Evolutionary conservation across 2,329 filamentous ascomycete genomes (phyloP).

Genomic region (Epichloe gansuensis): DNA sequence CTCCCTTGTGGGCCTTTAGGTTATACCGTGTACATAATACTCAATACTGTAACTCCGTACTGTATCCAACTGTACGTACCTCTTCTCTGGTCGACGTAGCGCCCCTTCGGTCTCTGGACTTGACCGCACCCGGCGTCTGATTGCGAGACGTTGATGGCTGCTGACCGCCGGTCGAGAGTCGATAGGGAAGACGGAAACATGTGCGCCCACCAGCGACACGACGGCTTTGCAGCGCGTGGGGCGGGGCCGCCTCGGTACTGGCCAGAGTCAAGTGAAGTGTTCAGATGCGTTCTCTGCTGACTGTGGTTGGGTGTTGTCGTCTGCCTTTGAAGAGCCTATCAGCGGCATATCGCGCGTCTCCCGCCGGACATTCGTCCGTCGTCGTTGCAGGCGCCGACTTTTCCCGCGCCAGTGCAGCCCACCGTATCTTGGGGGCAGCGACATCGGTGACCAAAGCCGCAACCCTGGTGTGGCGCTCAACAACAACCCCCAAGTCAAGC

Average conservation of each 20-base stretch:
- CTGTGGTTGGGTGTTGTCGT: background rate
- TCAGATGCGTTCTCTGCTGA: background rate
- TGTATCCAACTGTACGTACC: background rate
- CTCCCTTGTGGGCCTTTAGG: too few species aligned
- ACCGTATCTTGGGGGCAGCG: slow-evolving; percentile 1
- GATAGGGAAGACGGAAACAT: background rate
- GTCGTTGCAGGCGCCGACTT: background rate
- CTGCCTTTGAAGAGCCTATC: background rate
- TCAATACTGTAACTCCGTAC: too few species aligned
- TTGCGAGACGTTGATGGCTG: too few species aligned
- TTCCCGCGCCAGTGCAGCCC: background rate
- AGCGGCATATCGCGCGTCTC: background rate
- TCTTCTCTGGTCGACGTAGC: too few species aligned
- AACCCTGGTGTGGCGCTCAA: too few species aligned
- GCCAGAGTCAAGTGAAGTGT: background rate
- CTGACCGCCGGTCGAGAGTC: too few species aligned
- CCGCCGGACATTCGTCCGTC: background rate
- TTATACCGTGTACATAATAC: too few species aligned
- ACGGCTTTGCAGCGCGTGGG: background rate
- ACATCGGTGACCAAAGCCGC: background rate
- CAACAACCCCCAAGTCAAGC: background rate
- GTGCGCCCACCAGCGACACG: background rate
- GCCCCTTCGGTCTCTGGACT: background rate
- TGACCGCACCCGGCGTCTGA: too few species aligned
- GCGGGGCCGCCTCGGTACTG: slow-evolving; percentile 4